Evolutionary conservation across 345 rosid species (phyloP).

Genomic region (Fremontodendron californicum): DNA sequence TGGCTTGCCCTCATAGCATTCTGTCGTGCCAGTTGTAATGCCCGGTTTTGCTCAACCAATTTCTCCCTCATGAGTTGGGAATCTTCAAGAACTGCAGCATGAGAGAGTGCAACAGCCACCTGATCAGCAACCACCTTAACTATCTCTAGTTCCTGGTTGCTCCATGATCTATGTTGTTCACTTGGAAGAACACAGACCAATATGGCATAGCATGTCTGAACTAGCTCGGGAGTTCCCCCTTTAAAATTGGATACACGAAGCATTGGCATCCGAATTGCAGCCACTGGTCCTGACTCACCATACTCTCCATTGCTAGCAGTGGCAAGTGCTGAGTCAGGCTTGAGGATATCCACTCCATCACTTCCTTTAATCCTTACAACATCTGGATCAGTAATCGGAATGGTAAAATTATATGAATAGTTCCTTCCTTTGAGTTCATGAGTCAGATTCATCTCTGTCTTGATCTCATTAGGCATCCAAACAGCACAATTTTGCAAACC

Average conservation of each 20-base stretch:
- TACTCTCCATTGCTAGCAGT: conserved; percentile 54
- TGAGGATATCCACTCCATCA: conserved; percentile 55
- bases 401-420: conserved; percentile 34
- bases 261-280: conserved; percentile 97
- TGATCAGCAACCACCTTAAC: conserved; percentile 93
- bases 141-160: conserved; percentile 76
- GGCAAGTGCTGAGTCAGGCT: conserved; percentile 57
- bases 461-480: conserved; percentile 80
- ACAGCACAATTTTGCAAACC: conserved; percentile 84
- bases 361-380: conserved; percentile 54
- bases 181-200: conserved; percentile 79
- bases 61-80: conserved; percentile 92
- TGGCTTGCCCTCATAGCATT: conserved; percentile 87
- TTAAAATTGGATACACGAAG: conserved; percentile 77
- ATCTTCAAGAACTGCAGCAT: conserved; percentile 92
- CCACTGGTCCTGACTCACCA: conserved; percentile 61
- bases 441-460: conserved; percentile 68
- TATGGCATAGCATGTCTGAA: conserved; percentile 69
- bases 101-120: conserved; percentile 95
- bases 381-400: conserved; percentile 65
- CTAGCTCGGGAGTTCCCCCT: conserved; percentile 80
- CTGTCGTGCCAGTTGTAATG: conserved; percentile 59
- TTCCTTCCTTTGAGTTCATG: conserved; percentile 55
- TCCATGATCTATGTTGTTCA: conserved; percentile 65
- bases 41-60: conserved; percentile 79